Base-by-base conservation (phyloP, 148 eudicot species). In the Beta vulgaris region DNA sequence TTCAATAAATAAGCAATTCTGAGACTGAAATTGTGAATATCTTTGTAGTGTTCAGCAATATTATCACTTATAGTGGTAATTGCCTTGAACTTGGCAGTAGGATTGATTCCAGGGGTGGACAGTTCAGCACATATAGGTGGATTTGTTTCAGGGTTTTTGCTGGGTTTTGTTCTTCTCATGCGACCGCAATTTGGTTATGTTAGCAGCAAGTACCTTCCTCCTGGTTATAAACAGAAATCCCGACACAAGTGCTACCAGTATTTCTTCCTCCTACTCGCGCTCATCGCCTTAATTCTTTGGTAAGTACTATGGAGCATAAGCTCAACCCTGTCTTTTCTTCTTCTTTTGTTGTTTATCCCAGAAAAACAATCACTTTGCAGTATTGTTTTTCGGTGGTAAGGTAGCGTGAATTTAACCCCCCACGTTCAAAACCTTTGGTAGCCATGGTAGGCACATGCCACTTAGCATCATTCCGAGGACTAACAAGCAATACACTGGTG, bases 131-230 rank as follows among this genome's bases (percentile, higher is more conserved):
- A 82, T 23, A 63, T 81, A 1, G 85, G 84, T 73, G 85, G 83
- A 25, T 78, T 81, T 28, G 3, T 77, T 35, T 66, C 85, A 13
- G 85, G 85, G 53, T 77, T 81, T 69, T 51, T 81, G 35, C 73
- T 81, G 39, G 84, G 84, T 31, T 82, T 82, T 26, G 31, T 85
- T 39, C 77, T 85, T 36, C 71, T 85, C 23, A 72, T 85, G 31
- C 83, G 84, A 13, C 88, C 88, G 15, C 88, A 85, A 54, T 85
- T 80, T 68, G 88, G 88, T 51, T 82, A 85, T 10, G 54, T 85
- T 44, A 82, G 74, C 53, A 39, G 48, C 72, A 82, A 80, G 75
- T 37, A 85, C 23, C 80, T 82, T n/a, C 81, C 84, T 63, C 66
- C 73, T 12, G 83, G 71, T 28, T 6, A 60, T 25, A 35, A 14